These are phyloP conservation scores for Aureobasidium sp. DNA, from an alignment of 2,329 filamentous ascomycete genomes.

Conservation along the genomic window DNA sequence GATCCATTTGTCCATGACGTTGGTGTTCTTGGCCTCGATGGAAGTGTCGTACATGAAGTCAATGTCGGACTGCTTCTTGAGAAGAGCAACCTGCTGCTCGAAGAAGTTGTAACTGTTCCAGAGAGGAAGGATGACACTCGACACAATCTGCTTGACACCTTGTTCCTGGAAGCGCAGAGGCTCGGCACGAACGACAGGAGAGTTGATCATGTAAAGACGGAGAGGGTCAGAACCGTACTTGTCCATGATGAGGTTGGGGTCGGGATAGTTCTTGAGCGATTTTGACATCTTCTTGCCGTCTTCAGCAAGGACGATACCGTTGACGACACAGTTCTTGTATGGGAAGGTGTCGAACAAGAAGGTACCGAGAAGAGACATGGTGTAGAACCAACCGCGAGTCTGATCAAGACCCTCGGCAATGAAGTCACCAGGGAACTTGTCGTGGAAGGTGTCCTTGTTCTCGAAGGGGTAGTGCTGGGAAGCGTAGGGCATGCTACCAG, in stretches of 20 bases:
- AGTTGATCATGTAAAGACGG: constrained; percentile 93
- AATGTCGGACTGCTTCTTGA: constrained; percentile 76
- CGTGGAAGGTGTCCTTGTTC: constrained; percentile 68
- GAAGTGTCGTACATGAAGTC: constrained; percentile 74
- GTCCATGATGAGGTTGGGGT: constrained; percentile 73
- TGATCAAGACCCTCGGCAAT: constrained; percentile 91
- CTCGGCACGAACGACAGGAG: constrained; percentile 86
- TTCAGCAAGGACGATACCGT: constrained; percentile 86
- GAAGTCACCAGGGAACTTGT: constrained; percentile 84
- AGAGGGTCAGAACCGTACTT: constrained; percentile 89
- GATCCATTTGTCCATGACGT: constrained; percentile 96
- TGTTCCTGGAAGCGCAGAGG: constrained; percentile 84
- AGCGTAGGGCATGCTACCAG: constrained; percentile 90
- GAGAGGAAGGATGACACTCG: constrained; percentile 79
- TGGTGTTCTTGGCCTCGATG: constrained; percentile 68
- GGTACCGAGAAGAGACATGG: constrained; percentile 77
- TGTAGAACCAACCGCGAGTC: constrained; percentile 96
- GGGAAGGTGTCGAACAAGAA: constrained; percentile 79
- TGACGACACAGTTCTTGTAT: constrained; percentile 95
- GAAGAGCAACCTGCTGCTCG: constrained; percentile 72
- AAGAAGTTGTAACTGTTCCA: constrained; percentile 99
- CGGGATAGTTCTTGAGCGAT: constrained; percentile 90
- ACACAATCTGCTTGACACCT: constrained; percentile 90
- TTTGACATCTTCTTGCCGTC: constrained; percentile 99
- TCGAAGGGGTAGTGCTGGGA: constrained; percentile 89